Percentiles rank a stretch among this genome's conserved stretches.
Conservation (phyloP, 495 filamentous ascomycete genomes). For the Lasiosphaeria miniovina region DNA sequence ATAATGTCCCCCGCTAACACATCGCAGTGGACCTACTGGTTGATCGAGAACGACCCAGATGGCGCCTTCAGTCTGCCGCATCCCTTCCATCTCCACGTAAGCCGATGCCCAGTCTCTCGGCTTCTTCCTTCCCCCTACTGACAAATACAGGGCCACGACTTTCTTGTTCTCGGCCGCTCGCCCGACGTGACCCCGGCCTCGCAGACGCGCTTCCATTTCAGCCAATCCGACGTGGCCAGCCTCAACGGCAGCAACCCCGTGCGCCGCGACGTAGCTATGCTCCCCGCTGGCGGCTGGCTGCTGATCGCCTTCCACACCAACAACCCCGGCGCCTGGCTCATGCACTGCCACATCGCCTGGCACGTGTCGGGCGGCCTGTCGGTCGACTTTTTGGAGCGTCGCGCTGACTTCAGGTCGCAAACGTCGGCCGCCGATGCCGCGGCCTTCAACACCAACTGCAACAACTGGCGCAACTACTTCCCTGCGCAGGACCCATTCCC, state of each 20-base stretch:
- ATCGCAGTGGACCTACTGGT: slow-evolving; percentile 47
- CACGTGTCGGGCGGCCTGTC: slow-evolving; percentile 49
- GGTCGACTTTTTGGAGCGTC: slow-evolving; percentile 48
- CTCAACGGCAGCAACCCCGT: slow-evolving; percentile 52
- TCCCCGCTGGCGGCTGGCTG: slow-evolving; percentile 43
- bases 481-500: slow-evolving; percentile 21
- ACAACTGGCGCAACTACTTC: slow-evolving; percentile 26
- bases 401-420: slow-evolving; percentile 24
- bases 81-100: slow-evolving; percentile 43
- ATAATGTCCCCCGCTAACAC: neutral
- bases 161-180: slow-evolving; percentile 50
- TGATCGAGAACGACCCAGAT: slow-evolving; percentile 53
- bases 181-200: slow-evolving; percentile 19
- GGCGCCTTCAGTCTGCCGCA: slow-evolving; percentile 34
- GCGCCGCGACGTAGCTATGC: slow-evolving; percentile 59
- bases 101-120: neutral
- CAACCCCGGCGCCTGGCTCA: slow-evolving; percentile 56
- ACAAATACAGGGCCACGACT: slow-evolving; percentile 59
- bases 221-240: slow-evolving; percentile 17
- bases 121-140: neutral
- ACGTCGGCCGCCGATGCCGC: slow-evolving; percentile 18
- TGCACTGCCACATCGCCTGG: slow-evolving; percentile 60
- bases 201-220: slow-evolving; percentile 34
- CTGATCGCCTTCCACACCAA: slow-evolving; percentile 55
- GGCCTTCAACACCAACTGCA: slow-evolving; percentile 26